Conservation (phyloP, 495 filamentous ascomycete genomes). For the Sporormia fimetaria region DNA sequence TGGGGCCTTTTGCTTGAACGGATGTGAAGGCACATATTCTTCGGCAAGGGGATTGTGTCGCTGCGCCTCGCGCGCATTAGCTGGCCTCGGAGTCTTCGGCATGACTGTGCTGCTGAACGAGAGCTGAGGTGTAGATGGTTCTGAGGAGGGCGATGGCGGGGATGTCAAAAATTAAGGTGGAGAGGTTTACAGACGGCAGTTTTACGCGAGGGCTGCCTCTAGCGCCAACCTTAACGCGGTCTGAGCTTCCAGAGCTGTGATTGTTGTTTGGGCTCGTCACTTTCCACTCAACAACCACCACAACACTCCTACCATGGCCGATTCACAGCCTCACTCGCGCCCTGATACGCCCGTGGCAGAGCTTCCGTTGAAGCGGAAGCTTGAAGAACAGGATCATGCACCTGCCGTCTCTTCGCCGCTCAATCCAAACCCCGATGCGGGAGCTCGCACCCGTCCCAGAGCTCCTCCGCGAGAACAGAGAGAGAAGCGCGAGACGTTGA, state of each 20-base stretch:
- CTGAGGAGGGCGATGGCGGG: too few species aligned
- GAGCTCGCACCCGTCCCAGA: slow-evolving; percentile 21
- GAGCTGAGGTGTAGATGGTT: too few species aligned
- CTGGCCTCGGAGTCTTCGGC: slow-evolving; percentile 27
- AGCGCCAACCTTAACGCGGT: not conserved
- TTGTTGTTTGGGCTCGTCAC: too few species aligned
- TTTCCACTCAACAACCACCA: not conserved
- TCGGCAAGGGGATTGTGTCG: slow-evolving; percentile 35
- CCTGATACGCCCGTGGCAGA: slow-evolving; percentile 19
- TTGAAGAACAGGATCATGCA: slow-evolving; percentile 32
- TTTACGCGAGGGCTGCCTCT: not conserved
- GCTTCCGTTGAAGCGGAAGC: slow-evolving; percentile 16
- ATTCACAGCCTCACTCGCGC: slow-evolving; percentile 16
- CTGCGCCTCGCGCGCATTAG: slow-evolving; percentile 12
- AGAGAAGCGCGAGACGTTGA: slow-evolving; percentile 35
- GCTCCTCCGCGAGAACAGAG: slow-evolving; percentile 32
- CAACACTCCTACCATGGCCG: slow-evolving; percentile 19
- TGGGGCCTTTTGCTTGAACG: slow-evolving; percentile 31
- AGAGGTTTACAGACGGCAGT: not conserved
- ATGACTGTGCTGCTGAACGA: too few species aligned
- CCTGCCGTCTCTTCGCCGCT: slow-evolving; percentile 33
- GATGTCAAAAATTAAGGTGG: too few species aligned
- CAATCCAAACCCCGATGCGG: slow-evolving; percentile 28
- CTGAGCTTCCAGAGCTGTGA: not conserved
- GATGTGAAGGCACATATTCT: slow-evolving; percentile 31